A percentile compares a stretch with the other conserved stretches of the same genome.
phyloP scores from a whole-genome alignment of 1,139 yeast genomes.

The Hyphopichia wangnamkhiaoensis region DNA sequence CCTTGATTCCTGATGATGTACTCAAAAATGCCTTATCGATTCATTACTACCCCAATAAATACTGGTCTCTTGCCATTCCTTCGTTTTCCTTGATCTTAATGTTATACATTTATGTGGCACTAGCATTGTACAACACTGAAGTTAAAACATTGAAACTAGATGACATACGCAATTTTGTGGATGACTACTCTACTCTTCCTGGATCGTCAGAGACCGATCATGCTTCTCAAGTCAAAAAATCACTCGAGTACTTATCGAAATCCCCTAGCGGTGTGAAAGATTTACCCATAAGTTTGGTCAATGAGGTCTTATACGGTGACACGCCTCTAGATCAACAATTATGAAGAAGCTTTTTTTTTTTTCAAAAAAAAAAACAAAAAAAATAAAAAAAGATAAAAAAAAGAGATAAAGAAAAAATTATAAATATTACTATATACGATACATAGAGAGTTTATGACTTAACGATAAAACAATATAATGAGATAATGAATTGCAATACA shows the following conservation, averaged over 20 bases:
- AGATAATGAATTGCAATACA: neutral
- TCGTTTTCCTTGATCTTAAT: slow-evolving; percentile 66
- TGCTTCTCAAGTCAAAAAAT: slow-evolving; percentile 13
- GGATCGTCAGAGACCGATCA: slow-evolving; percentile 19
- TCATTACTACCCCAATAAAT: slow-evolving; percentile 77
- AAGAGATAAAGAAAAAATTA: too few species aligned
- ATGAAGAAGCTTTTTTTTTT: too few species aligned
- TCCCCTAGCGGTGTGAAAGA: slow-evolving; percentile 87
- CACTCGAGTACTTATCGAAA: slow-evolving; percentile 40
- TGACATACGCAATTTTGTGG: slow-evolving; percentile 66
- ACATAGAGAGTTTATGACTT: neutral
- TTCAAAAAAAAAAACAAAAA: too few species aligned
- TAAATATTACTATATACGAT: neutral
- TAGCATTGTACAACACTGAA: slow-evolving; percentile 74
- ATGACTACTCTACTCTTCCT: slow-evolving; percentile 60
- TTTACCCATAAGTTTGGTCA: slow-evolving; percentile 70
- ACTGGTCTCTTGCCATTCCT: slow-evolving; percentile 86
- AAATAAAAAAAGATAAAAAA: too few species aligned
- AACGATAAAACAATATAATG: too few species aligned
- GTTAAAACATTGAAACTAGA: slow-evolving; percentile 60
- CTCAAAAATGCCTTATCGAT: slow-evolving; percentile 54
- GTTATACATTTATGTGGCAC: slow-evolving; percentile 69
- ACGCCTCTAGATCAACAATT: too few species aligned
- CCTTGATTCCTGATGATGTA: slow-evolving; percentile 58
- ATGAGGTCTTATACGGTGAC: slow-evolving; percentile 57